Conservation (phyloP, 495 filamentous ascomycete genomes). For the Aspergillus egyptiacus region DNA sequence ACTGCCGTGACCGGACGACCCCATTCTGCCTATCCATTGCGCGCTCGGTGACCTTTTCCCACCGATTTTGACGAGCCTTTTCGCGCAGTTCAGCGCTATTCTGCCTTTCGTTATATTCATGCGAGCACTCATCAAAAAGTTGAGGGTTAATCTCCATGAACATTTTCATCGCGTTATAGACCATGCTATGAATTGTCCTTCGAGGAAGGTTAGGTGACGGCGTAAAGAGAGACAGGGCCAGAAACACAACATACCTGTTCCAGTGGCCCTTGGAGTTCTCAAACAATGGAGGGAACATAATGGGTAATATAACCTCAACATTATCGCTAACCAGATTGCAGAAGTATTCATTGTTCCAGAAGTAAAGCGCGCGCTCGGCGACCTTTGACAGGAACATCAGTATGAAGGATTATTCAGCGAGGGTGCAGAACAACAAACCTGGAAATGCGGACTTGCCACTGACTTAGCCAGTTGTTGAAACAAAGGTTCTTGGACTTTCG, state of each 20-base stretch:
- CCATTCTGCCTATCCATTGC: conserved; percentile 62
- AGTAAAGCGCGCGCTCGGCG: conserved; percentile 94
- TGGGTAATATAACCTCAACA: conserved; percentile 94
- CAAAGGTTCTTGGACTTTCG: conserved; percentile 94
- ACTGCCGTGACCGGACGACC: conserved; percentile 29
- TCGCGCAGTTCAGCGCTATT: conserved; percentile 77
- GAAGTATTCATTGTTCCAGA: conserved; percentile 99
- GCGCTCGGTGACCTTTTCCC: conserved; percentile 77
- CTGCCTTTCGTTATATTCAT: conserved; percentile 96
- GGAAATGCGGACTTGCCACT: conserved; percentile 97
- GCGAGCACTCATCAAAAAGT: conserved; percentile 96
- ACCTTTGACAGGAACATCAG: conserved; percentile 47
- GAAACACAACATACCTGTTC: conserved; percentile 67
- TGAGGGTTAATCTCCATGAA: conserved; percentile 99
- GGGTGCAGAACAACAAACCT: conserved; percentile 45
- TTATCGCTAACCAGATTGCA: conserved; percentile 99
- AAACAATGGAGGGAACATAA: conserved; percentile 98
- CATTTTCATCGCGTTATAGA: conserved; percentile 99
- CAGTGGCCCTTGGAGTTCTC: conserved; percentile 99
- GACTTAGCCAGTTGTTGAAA: conserved; percentile 98
- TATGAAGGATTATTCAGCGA: background rate
- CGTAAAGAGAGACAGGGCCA: background rate
- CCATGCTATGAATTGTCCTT: conserved; percentile 99
- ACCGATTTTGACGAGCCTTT: conserved; percentile 69
- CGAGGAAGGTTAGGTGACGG: conserved; percentile 14